A percentile compares a stretch with the other conserved stretches of the same genome.
phyloP scores from a whole-genome alignment of 371 early-diverging fungal genomes.

The Rhizopus sp. region DNA sequence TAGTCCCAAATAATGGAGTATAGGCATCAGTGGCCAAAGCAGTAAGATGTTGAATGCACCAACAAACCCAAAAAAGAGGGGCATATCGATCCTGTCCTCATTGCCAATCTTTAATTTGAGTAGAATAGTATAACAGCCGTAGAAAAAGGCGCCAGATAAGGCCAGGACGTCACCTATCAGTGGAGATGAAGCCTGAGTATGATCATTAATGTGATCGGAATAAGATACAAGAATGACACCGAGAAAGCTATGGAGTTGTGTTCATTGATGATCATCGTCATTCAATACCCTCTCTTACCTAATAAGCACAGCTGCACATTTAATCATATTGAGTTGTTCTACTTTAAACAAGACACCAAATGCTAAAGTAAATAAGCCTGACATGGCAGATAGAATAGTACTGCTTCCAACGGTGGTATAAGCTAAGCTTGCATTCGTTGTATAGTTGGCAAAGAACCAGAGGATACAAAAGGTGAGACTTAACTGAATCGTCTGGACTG shows the following conservation, averaged over 20 bases:
- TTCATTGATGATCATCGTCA: conserved; percentile 3
- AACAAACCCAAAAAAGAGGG: conserved; percentile 78
- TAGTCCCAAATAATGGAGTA: conserved; percentile 61
- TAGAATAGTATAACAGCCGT: conserved; percentile 74
- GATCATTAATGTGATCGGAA: conserved; percentile 27
- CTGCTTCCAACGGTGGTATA: conserved; percentile 83
- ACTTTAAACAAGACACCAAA: conserved; percentile 65
- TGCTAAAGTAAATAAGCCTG: conserved; percentile 75
- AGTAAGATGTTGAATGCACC: conserved; percentile 71
- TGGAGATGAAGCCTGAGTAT: conserved; percentile 9
- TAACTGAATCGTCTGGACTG: conserved; percentile 63
- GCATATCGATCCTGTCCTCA: conserved; percentile 68
- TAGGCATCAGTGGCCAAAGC: conserved; percentile 65
- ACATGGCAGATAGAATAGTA: conserved; percentile 78
- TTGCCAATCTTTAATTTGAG: conserved; percentile 69
- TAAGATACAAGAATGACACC: conserved; percentile 57
- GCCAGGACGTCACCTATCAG: conserved; percentile 72
- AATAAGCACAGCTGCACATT: conserved; percentile 56
- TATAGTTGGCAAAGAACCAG: conserved; percentile 82
- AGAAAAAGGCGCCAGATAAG: conserved; percentile 69
- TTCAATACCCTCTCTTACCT: conserved; percentile 31
- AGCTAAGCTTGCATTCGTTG: conserved; percentile 75
- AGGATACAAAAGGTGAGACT: conserved; percentile 76
- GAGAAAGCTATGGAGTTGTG: conserved; percentile 36
- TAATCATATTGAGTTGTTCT: conserved; percentile 58